Evolutionary conservation across 2,329 filamentous ascomycete genomes (phyloP), one percentile per base, ranked within the genome.

Genomic region (Scopulariopsis brevicaulis): DNA sequence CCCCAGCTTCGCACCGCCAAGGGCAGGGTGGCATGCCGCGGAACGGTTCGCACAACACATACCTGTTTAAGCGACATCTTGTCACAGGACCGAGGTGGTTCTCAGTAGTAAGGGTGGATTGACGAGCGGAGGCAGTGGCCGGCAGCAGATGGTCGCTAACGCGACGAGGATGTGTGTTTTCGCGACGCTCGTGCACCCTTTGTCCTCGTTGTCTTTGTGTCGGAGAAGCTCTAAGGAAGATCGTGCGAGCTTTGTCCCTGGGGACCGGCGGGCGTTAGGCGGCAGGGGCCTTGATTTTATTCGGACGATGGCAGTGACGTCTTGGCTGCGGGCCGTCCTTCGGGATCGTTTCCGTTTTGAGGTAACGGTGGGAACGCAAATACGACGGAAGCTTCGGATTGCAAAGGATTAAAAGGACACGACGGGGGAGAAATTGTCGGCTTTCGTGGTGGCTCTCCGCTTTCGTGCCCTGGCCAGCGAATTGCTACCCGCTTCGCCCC

Each of bases 31-130:
- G 28, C 4, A 18, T 18, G 18, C 40, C 18, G 18, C 15, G n/a
- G 18, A 37, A 32, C 22, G 53, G 35, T 34, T 35, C 54, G 46
- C 50, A 53, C 53, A 14, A n/a, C 57, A 67, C 72, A 61, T 71
- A 83, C 81, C 74, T 82, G 80, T 73, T 84, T 84, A 65, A 84
- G 71, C 63, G 81, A 83, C 81, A 84, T 84, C 65, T 62, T 69
- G 69, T 22, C 50, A 50, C 46, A 12, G 46, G 11, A 50, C 46
- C 14, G 10, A 11, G 1, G 22, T 11, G 7, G n/a, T 24, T 24
- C 8, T 50, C 10, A 37, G 54, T 20, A 22, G 43, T 24, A 22
- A 24, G 46, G 37, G 12, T n/a, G 24, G 50, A 56, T 59, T 54
- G 53, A 55, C 53, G 52, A 54, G 58, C 52, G 57, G 22, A 35